These are phyloP conservation scores for Bothriochloa decipiens DNA, from an alignment of 176 grass and related monocot genomes.

Conservation along the genomic window DNA sequence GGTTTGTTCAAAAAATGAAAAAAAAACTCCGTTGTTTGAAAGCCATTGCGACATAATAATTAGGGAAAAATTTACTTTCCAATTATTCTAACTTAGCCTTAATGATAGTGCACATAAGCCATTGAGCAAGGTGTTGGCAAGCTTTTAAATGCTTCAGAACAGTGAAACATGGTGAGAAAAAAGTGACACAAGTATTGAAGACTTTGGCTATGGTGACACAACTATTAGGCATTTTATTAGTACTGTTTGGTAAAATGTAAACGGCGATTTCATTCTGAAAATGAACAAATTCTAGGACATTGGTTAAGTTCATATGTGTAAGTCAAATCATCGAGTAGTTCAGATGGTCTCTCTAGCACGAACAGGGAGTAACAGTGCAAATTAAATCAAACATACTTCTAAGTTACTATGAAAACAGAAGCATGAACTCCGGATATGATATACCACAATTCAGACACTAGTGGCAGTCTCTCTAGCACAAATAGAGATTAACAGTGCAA, in stretches of 20 bases:
- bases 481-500: too few relatives aligned
- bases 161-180: not conserved
- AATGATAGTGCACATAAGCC: not conserved
- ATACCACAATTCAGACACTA: too few relatives aligned
- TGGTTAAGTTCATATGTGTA: too few relatives aligned
- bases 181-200: not conserved
- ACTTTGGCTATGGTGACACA: not conserved
- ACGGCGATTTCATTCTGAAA: not conserved
- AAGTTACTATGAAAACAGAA: too few relatives aligned
- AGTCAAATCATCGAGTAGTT: too few relatives aligned
- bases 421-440: too few relatives aligned
- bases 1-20: not conserved
- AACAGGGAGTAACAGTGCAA: too few relatives aligned
- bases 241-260: not conserved
- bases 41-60: not conserved
- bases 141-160: not conserved
- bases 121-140: not conserved
- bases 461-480: too few relatives aligned
- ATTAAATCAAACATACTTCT: too few relatives aligned
- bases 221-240: not conserved
- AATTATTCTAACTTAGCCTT: slow-evolving; percentile 5
- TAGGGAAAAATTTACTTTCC: not conserved
- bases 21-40: not conserved
- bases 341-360: too few relatives aligned
- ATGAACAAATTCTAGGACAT: not conserved